Percentiles rank a stretch among this genome's conserved stretches.
Conservation (phyloP, 306 rosid genomes). For the Spatholobus suberectus region DNA sequence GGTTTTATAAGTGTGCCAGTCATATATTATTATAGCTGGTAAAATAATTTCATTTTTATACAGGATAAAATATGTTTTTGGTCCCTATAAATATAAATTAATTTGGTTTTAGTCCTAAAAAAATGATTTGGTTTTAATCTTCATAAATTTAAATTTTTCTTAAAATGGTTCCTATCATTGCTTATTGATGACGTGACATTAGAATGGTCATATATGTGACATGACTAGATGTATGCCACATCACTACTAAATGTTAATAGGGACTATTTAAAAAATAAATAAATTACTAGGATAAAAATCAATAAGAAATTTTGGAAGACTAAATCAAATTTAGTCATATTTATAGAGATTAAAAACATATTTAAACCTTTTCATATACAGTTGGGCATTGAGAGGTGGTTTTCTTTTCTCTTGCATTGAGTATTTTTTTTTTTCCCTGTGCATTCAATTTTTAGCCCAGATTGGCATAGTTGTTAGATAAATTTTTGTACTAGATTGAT, state of each 20-base stretch:
- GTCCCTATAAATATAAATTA: background rate
- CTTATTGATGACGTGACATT: background rate
- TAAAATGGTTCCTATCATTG: background rate
- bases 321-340: background rate
- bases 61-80: background rate
- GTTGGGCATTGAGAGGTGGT: background rate
- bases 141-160: background rate
- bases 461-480: background rate
- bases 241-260: background rate
- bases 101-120: background rate
- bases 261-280: too few relatives aligned
- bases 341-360: background rate
- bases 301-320: background rate
- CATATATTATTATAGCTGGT: background rate
- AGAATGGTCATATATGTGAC: background rate
- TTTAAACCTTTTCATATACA: background rate
- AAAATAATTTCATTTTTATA: background rate
- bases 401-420: slow-evolving; percentile 27
- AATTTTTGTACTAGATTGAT: background rate
- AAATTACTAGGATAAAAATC: background rate
- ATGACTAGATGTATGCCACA: background rate
- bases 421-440: background rate
- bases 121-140: background rate
- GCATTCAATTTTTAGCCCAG: background rate
- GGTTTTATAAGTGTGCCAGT: background rate